Conservation (phyloP, 1,284 basidiomycete genomes). For the Ustilago curta region DNA sequence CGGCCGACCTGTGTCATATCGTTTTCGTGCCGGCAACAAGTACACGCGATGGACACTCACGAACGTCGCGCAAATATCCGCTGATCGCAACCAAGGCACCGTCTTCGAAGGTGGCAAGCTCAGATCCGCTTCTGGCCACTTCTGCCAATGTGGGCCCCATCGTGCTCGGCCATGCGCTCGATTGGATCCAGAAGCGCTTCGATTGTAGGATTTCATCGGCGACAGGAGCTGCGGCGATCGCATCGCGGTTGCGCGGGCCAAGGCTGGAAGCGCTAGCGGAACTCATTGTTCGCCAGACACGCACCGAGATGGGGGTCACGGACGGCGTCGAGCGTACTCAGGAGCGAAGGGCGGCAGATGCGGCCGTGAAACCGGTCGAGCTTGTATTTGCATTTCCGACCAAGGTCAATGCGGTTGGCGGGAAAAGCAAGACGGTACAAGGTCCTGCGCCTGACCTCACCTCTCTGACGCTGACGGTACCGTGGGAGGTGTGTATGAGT, state of each 20-base stretch:
- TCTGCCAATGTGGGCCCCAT: conserved; percentile 32
- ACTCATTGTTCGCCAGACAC: conserved; percentile 41
- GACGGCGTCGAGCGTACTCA: conserved; percentile 19
- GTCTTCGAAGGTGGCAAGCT: conserved; percentile 11
- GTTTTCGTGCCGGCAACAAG: conserved; percentile 37
- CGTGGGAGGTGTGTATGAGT: conserved; percentile 50
- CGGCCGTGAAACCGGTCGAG: conserved; percentile 40
- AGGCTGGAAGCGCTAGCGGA: conserved; percentile 41
- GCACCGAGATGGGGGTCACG: conserved; percentile 17
- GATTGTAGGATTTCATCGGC: conserved; percentile 45
- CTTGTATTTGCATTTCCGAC: conserved; percentile 37
- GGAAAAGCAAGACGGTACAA: neutral
- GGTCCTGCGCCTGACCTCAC: conserved; percentile 46
- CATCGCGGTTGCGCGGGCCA: conserved; percentile 25
- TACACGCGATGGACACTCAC: conserved; percentile 13
- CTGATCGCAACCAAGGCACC: conserved; percentile 48
- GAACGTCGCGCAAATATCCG: conserved; percentile 35
- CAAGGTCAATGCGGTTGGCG: conserved; percentile 9
- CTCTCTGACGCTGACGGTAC: conserved; percentile 44
- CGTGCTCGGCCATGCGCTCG: conserved; percentile 42
- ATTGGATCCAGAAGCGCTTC: conserved; percentile 54
- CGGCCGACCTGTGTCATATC: conserved; percentile 49
- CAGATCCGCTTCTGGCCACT: conserved; percentile 18
- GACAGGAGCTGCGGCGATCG: conserved; percentile 29
- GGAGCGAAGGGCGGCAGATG: conserved; percentile 22